Evolutionary conservation across 306 rosid species (phyloP), one percentile per base, ranked within the genome.

Genomic region (Oxytropis ochrocephala): DNA sequence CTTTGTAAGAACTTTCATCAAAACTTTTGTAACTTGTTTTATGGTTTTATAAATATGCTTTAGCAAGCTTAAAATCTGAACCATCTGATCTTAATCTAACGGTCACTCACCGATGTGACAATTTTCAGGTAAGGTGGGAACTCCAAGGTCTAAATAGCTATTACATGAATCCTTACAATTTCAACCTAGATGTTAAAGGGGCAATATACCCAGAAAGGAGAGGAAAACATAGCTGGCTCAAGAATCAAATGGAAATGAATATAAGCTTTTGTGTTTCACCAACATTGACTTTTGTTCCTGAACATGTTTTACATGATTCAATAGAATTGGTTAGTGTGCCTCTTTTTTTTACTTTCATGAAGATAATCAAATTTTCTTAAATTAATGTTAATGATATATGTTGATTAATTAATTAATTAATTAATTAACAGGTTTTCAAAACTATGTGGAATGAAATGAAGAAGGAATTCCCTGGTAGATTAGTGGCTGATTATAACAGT

Each of bases 401-500:
- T 52, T n/a, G n/a, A 33, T 0, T 52, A 14, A 10, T 21, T 8
- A 50, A 21, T 24, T 24, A 2, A 24, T 21, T 69, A 21, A 36
- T n/a, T 32, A 2, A 19, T 64, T 54, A n/a, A 72, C 80, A 86
- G 89, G 69, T 75, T 4, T 39, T 84, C 68, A 65, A 72, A 70
- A 64, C 60, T 13, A 14, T 59, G 62, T 44, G 73, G 75, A 72
- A 66, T 27, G 76, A 73, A 55, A 36, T 71, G 79, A 75, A 54
- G 79, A 13, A 66, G 50, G 79, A 71, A 41, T 11, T 66, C 3
- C 78, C 49, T 30, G 74, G 62, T 27, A 75, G 64, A 52, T 70
- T 82, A 67, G 56, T 84, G 48, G 72, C 59, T 27, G 87, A 82
- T 76, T 87, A 87, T 70, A 54, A 43, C 55, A 71, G 69, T 47